These are phyloP conservation scores for Citrus reticulata DNA, from an alignment of 345 rosid genomes.

Conservation along the genomic window DNA sequence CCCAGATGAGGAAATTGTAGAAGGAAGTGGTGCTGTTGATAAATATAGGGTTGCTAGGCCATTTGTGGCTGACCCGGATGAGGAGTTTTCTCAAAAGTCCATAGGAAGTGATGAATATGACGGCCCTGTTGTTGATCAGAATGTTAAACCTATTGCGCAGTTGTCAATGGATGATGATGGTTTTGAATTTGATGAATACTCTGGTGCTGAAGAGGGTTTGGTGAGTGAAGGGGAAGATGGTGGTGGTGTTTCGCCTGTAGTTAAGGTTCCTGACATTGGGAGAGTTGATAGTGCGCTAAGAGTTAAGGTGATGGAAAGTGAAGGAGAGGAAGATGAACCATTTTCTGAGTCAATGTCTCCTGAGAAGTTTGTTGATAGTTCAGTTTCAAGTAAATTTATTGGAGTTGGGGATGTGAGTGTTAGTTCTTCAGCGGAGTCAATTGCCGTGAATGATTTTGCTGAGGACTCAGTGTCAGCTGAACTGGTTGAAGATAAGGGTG, in stretches of 20 bases:
- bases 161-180: conserved; percentile 68
- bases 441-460: conserved; percentile 5
- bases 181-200: conserved; percentile 19
- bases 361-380: not conserved
- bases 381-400: not conserved
- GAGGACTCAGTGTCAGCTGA: conserved; percentile 18
- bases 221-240: conserved; percentile 30
- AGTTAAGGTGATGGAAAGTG: conserved; percentile 18
- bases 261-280: conserved; percentile 26
- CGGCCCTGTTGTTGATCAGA: conserved; percentile 23
- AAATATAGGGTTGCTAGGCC: conserved; percentile 24
- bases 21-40: conserved; percentile 15
- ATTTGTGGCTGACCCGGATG: conserved; percentile 32
- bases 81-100: conserved; percentile 24
- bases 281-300: conserved; percentile 22
- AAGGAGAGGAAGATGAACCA: conserved; percentile 15
- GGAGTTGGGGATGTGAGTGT: conserved; percentile 2
- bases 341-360: not conserved
- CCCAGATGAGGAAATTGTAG: conserved; percentile 33
- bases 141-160: conserved; percentile 50
- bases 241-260: conserved; percentile 16
- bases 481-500: conserved; percentile 10
- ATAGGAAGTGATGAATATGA: conserved; percentile 20
- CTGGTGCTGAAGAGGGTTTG: conserved; percentile 32
- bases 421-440: conserved; percentile 13